These are phyloP conservation scores for Physcia stellaris DNA, from an alignment of 495 filamentous ascomycete species.

Conservation along the genomic window DNA sequence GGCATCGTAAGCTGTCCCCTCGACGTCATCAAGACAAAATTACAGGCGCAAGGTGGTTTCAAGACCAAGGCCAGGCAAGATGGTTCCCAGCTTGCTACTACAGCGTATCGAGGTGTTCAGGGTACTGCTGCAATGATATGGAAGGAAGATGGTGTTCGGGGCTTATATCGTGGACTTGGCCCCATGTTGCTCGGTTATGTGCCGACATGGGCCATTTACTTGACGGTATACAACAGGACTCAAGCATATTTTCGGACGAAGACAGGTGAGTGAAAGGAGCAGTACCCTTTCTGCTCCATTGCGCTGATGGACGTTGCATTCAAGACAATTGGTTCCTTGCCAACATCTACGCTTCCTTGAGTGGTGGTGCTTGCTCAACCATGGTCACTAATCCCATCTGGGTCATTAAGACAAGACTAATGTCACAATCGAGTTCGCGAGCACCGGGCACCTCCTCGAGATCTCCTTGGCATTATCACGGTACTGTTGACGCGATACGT, in stretches of 20 bases:
- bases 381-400: slow-evolving; percentile 97
- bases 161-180: slow-evolving; percentile 85
- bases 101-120: slow-evolving; percentile 68
- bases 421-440: slow-evolving; percentile 63
- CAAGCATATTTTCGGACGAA: slow-evolving; percentile 57
- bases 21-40: slow-evolving; percentile 97
- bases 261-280: slow-evolving; percentile 47
- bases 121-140: slow-evolving; percentile 79
- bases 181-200: slow-evolving; percentile 92
- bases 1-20: slow-evolving; percentile 93
- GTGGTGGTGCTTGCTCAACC: slow-evolving; percentile 83
- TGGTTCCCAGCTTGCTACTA: slow-evolving; percentile 30
- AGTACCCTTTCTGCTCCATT: no score
- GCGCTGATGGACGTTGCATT: no score
- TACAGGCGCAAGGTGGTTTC: slow-evolving; percentile 90
- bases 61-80: slow-evolving; percentile 25
- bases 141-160: slow-evolving; percentile 72
- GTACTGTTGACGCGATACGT: slow-evolving; percentile 74
- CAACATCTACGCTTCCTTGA: slow-evolving; percentile 64
- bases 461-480: slow-evolving; percentile 78
- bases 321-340: slow-evolving; percentile 46
- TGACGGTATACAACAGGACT: slow-evolving; percentile 84
- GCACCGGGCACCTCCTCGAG: slow-evolving; percentile 38
- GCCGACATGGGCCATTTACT: slow-evolving; percentile 96
- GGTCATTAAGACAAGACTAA: slow-evolving; percentile 97